phyloP scores from a whole-genome alignment of 257 asterid species.

The Dorcoceras hygrometricum region DNA sequence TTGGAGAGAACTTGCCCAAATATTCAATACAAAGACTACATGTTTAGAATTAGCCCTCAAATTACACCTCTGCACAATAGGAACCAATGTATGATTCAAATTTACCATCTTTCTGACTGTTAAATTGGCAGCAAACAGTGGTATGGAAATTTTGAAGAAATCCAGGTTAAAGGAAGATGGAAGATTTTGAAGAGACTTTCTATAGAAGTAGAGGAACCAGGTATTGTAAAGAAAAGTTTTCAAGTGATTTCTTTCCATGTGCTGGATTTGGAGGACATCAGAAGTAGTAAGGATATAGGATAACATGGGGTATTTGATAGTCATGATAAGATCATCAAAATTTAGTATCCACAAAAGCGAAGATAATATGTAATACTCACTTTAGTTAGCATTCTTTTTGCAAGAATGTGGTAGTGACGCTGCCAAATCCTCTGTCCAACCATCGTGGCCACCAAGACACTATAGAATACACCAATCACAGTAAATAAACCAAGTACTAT shows the following conservation, averaged over 20 bases:
- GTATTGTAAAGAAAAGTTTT: background rate
- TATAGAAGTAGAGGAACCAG: background rate
- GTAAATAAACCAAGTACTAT: slow-evolving; percentile 84
- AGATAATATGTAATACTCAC: slow-evolving; percentile 40
- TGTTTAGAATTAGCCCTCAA: too few species aligned
- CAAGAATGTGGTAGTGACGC: slow-evolving; percentile 93
- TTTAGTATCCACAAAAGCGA: background rate
- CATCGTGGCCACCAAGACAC: slow-evolving; percentile 89
- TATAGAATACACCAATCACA: slow-evolving; percentile 82
- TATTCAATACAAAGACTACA: background rate
- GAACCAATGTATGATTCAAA: background rate
- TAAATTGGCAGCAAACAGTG: background rate
- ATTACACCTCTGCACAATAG: background rate
- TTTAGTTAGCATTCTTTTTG: slow-evolving; percentile 91
- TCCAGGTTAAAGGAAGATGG: background rate
- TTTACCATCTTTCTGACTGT: background rate
- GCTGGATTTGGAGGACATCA: background rate
- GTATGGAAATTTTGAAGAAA: too few species aligned
- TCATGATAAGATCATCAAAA: background rate
- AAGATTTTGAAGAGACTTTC: too few species aligned
- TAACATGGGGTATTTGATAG: background rate
- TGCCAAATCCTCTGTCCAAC: slow-evolving; percentile 99
- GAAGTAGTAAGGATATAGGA: background rate
- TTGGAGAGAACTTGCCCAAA: too few species aligned
- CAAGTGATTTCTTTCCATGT: background rate